A percentile compares a stretch with the other conserved stretches of the same genome.
phyloP scores from a whole-genome alignment of 345 rosid genomes.

The Citrus mangshanensis region DNA sequence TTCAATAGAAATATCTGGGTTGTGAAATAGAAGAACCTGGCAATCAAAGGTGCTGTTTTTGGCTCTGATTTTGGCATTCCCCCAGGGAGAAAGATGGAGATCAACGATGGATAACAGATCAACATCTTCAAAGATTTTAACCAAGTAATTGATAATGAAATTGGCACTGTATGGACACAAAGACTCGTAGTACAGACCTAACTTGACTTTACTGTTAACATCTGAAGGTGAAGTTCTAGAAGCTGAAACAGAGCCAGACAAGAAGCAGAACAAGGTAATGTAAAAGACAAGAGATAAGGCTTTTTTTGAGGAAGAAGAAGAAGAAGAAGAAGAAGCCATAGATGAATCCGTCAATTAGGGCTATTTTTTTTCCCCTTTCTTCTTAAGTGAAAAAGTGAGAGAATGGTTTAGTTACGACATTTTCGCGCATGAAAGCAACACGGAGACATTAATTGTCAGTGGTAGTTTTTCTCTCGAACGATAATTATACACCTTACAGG shows the following conservation, averaged over 20 bases:
- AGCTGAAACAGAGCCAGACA: conserved; percentile 13
- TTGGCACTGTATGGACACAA: conserved; percentile 75
- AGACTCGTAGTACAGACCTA: conserved; percentile 73
- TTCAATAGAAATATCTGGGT: neutral
- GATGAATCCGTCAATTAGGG: neutral
- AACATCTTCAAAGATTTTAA: conserved; percentile 44
- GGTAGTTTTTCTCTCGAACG: neutral
- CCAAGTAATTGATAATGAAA: conserved; percentile 56
- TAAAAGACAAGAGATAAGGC: conserved; percentile 13
- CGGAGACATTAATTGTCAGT: neutral
- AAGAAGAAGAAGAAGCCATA: conserved; percentile 17
- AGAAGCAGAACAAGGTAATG: conserved; percentile 1
- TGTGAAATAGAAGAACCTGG: conserved; percentile 45
- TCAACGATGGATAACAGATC: conserved; percentile 68
- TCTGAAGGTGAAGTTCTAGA: conserved; percentile 16
- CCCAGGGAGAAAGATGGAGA: conserved; percentile 78
- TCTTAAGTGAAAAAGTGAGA: no score
- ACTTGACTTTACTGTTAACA: conserved; percentile 44
- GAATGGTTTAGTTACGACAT: accelerated
- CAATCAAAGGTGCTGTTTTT: conserved; percentile 62
- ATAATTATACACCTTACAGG: neutral
- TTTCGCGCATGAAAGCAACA: neutral
- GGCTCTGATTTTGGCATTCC: conserved; percentile 56
- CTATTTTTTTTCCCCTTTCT: neutral
- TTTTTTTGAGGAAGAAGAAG: neutral